Evolutionary conservation across 139 green algal species (phyloP), one percentile per base, ranked within the genome.

Genomic region (Yamagishiella unicocca): DNA sequence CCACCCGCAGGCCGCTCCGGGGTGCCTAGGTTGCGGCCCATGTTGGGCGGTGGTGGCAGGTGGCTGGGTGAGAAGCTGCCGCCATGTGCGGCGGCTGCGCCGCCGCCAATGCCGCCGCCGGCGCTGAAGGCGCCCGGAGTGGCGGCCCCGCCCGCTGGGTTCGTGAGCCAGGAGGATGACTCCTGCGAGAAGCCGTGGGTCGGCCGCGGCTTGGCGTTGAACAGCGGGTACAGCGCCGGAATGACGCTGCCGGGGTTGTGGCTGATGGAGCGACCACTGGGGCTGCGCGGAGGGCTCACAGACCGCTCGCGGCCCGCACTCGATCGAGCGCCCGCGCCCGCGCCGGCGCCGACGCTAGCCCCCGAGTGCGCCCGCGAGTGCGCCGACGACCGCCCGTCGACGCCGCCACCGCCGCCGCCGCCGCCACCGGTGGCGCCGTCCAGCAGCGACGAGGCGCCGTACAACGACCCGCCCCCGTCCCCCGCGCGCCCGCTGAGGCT

Each of bases 231-330:
- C 24, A 78, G 45, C 2, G 55, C 21, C 27, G 80, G 80, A 21
- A 86, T 86, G 43, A 17, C 71, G 64, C 31, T 78, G 80, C 80
- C 80, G 8, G 80, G 62, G 31, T 31, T 78, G 45, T 86, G 80
- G 64, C 80, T 86, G 22, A 86, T 77, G 64, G n/a, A 40, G 4
- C 43, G 43, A 7, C 80, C 80, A 12, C n/a, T 54, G 33, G 80
- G 80, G 80, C 80, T 86, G 19, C 45, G 42, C 21, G 80, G 80
- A 2, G 80, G 80, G 80, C 62, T 86, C 62, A 4, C 5, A 1
- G 79, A 62, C 8, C 55, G 31, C 22, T 42, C 40, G 27, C 42
- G 72, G 2, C 72, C 42, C 8, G 43, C 43, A 38, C 37, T 54
- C 25, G 46, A 46, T 5, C 46, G 6, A 5, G 17, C 46, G 19